These are phyloP conservation scores for Pseudozyma pruni DNA, from an alignment of 1,284 basidiomycete genomes.

Conservation along the genomic window DNA sequence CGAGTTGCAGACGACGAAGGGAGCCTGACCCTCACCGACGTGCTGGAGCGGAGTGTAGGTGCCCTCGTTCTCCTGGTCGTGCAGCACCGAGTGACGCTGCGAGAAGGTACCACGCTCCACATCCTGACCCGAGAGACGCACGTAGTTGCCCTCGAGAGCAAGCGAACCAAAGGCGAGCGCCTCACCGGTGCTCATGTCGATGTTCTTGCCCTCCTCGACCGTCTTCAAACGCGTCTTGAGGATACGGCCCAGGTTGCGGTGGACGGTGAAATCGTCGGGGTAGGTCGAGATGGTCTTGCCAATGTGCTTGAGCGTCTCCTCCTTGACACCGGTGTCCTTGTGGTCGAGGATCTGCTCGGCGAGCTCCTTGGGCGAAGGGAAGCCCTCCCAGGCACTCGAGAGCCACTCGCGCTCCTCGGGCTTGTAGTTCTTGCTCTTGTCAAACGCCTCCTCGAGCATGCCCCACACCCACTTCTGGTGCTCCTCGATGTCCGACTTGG, in stretches of 20 bases:
- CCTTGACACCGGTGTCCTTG: conserved; percentile 83
- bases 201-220: conserved; percentile 87
- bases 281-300: conserved; percentile 86
- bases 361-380: conserved; percentile 95
- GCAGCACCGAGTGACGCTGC: conserved; percentile 96
- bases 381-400: conserved; percentile 96
- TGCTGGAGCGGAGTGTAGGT: conserved; percentile 91
- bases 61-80: conserved; percentile 92
- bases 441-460: conserved; percentile 93
- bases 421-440: conserved; percentile 90
- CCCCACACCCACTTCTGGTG: conserved; percentile 99
- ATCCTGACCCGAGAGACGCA: conserved; percentile 96
- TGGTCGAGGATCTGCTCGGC: conserved; percentile 91
- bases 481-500: conserved; percentile 94
- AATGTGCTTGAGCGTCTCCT: conserved; percentile 82
- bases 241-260: conserved; percentile 94
- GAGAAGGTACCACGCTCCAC: conserved; percentile 99
- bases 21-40: conserved; percentile 85
- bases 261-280: conserved; percentile 84
- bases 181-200: conserved; percentile 99
- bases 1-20: conserved; percentile 95
- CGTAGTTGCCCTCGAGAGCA: conserved; percentile 90
- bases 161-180: conserved; percentile 95
- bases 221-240: conserved; percentile 86
- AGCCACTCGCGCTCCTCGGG: conserved; percentile 86